These are phyloP conservation scores for Groenewaldozyma salmanticensis DNA, from an alignment of 805 yeast species.

Conservation along the genomic window DNA sequence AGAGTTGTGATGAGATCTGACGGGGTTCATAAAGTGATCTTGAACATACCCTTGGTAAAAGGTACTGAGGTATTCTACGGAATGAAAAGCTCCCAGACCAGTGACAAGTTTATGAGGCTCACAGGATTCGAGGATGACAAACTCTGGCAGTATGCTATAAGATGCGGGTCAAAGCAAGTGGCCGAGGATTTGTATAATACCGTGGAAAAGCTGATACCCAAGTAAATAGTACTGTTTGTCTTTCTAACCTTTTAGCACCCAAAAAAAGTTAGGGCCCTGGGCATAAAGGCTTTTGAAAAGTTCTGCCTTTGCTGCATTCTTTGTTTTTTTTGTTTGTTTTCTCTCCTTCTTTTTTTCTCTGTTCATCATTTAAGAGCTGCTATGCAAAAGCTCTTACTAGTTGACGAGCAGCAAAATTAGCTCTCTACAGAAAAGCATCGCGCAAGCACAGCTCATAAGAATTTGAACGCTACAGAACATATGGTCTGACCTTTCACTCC, in stretches of 20 bases:
- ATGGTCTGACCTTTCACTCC: conserved; percentile 84
- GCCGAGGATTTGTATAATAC: conserved; percentile 47
- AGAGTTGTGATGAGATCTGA: conserved; percentile 88
- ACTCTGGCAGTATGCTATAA: conserved; percentile 79
- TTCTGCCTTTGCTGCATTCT: no score
- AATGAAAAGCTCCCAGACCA: conserved; percentile 71
- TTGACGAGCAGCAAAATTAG: no score
- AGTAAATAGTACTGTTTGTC: not conserved
- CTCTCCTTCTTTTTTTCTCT: no score
- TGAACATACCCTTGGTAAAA: conserved; percentile 59
- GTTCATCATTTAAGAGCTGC: no score
- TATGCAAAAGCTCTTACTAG: no score
- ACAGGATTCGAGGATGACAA: conserved; percentile 53
- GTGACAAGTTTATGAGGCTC: conserved; percentile 75
- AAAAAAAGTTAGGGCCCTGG: no score
- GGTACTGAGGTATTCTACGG: conserved; percentile 65
- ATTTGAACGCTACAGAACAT: conserved; percentile 83
- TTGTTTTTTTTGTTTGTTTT: no score
- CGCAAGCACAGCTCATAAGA: no score
- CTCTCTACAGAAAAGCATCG: no score
- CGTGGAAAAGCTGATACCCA: conserved; percentile 14
- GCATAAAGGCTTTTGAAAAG: no score
- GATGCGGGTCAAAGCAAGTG: conserved; percentile 52
- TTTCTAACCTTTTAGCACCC: no score
- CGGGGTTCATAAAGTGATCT: conserved; percentile 70